Base-by-base conservation (phyloP, 768 basidiomycete species). In the Leccinellum luteum region DNA sequence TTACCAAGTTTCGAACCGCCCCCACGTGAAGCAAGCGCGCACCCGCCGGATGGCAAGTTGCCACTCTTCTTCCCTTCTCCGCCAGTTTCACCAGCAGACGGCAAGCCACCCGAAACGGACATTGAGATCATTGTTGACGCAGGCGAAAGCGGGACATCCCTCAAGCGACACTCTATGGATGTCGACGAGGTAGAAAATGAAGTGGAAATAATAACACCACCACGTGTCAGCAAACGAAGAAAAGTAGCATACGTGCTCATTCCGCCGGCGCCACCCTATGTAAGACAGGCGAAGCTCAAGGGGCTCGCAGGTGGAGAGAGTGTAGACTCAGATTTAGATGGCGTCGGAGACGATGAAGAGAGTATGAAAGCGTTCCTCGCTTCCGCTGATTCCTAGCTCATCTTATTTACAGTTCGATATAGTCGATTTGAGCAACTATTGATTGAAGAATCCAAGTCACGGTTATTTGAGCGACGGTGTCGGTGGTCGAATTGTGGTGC, bases 401-500 rank as follows among this genome's bases (percentile, higher is more conserved):
- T 67, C 51, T 50, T 63, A 64, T 69, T 41, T 31, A 54, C 66
- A 81, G 84, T 80, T 62, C 70, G 69, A 52, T 73, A 69, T 62
- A 64, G 53, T 67, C 60, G 56, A 56, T 61, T 67, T 60, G 81
- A 83, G 64, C 75, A 69, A 54, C 69, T 75, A 44, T 76, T 79
- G 32, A 71, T 85, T 58, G 66, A 75, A 53, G 66, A 82, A 56
- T 78, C 85, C 54, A 80, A 76, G 57, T 75, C 76, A 8, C 75
- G 82, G 58, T 59, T 87, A 53, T 74, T 73, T 53, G 74, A 76
- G 59, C 67, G 74, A 45, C 72, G 68, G 12, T 90, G 88, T 70
- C 76, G 75, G 66, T 91, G 88, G 88, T 71, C 69, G 55, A 74
- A 75, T 27, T 91, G 89, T 69, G 76, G 75, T 57, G 75, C 74